phyloP scores from a whole-genome alignment of 2,329 filamentous ascomycete genomes.

The Curvularia hawaiiensis region DNA sequence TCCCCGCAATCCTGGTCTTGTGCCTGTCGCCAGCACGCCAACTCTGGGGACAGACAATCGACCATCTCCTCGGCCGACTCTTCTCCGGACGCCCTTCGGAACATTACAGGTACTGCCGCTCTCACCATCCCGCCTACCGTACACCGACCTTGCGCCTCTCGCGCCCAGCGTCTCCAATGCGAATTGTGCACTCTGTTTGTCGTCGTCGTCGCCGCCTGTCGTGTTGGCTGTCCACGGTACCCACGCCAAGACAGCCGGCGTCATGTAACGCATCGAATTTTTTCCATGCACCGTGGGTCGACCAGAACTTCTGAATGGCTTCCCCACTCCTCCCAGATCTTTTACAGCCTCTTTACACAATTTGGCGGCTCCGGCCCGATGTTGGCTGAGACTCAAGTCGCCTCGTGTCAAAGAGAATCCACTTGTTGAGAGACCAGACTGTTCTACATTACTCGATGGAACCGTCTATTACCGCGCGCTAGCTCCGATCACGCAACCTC shows the following conservation, averaged over 20 bases:
- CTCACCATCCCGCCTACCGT: slow-evolving; percentile 2
- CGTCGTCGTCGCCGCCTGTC: slow-evolving; percentile 21
- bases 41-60: slow-evolving; percentile 20
- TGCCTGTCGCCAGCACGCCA: slow-evolving; percentile 19
- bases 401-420: slow-evolving; percentile 32
- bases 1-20: slow-evolving; percentile 39
- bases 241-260: slow-evolving; percentile 34
- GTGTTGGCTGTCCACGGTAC: slow-evolving; percentile 19
- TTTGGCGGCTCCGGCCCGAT: slow-evolving; percentile 25
- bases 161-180: slow-evolving; percentile 14
- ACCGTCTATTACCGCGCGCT: slow-evolving; percentile 13
- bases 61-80: slow-evolving; percentile 41
- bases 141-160: slow-evolving; percentile 9
- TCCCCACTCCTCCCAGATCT: slow-evolving; percentile 31
- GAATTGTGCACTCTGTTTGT: slow-evolving; percentile 30
- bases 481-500: slow-evolving; percentile 11
- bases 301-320: slow-evolving; percentile 25
- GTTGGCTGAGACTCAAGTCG: slow-evolving; percentile 18
- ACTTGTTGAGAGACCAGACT: slow-evolving; percentile 40
- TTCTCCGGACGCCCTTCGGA: not conserved
- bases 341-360: slow-evolving; percentile 31
- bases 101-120: not conserved
- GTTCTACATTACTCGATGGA: slow-evolving; percentile 32
- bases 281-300: slow-evolving; percentile 24
- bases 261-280: slow-evolving; percentile 41